phyloP scores from a whole-genome alignment of 108 stramenopile species.

The Bacterosira constricta region DNA sequence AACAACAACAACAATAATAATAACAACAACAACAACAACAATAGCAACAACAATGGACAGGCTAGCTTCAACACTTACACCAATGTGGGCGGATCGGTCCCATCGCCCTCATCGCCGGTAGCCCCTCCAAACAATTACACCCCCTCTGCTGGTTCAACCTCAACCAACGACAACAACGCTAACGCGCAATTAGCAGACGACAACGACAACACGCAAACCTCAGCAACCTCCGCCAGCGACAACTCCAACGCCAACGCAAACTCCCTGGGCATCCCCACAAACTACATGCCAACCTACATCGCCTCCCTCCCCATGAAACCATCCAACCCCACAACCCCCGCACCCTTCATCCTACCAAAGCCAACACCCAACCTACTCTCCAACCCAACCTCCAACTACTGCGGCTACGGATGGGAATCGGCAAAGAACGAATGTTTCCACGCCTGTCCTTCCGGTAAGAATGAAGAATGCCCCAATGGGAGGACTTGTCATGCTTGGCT shows the following conservation, averaged over 20 bases:
- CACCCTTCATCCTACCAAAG: constrained; percentile 27
- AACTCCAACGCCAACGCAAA: constrained; percentile 1
- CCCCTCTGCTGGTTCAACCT: background rate
- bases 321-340: constrained; percentile 7
- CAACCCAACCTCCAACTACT: constrained; percentile 43
- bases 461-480: constrained; percentile 43
- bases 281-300: constrained; percentile 22
- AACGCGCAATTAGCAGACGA: background rate
- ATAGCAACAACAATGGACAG: too few relatives aligned
- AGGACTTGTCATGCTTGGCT: constrained; percentile 43
- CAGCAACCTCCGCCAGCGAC: constrained; percentile 13
- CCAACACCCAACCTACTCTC: constrained; percentile 31
- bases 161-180: background rate
- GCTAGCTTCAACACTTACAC: too few relatives aligned
- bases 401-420: constrained; percentile 46
- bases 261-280: background rate
- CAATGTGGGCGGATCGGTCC: too few relatives aligned
- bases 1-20: too few relatives aligned
- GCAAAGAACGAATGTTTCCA: constrained; percentile 43
- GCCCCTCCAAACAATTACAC: background rate
- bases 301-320: constrained; percentile 20
- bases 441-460: constrained; percentile 34
- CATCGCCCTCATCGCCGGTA: background rate
- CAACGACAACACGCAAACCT: background rate
- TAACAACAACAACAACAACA: too few relatives aligned